A percentile compares a stretch with the other conserved stretches of the same genome.
Evolutionary conservation across 345 rosid species (phyloP).

Genomic region (Hibiscus tridactylites): DNA sequence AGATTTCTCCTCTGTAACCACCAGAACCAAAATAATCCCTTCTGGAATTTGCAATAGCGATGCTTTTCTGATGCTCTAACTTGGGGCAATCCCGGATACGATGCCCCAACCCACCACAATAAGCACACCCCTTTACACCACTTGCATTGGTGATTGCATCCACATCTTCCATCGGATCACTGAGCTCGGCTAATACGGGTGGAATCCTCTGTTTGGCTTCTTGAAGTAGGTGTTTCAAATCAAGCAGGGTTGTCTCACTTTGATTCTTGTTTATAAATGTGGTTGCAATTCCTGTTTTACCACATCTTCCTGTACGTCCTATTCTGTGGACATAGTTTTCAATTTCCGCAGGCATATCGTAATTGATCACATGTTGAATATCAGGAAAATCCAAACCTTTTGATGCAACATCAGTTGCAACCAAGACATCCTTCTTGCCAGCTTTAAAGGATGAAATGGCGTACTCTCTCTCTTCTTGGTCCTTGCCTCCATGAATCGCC

Average conservation of each 20-base stretch:
- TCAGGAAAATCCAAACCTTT: constrained; percentile 93
- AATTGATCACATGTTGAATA: constrained; percentile 82
- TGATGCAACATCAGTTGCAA: constrained; percentile 90
- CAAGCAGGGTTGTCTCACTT: constrained; percentile 78
- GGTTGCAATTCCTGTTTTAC: constrained; percentile 88
- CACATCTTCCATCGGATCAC: constrained; percentile 82
- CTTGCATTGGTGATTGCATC: constrained; percentile 69
- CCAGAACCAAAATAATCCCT: constrained; percentile 89
- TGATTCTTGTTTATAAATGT: constrained; percentile 94
- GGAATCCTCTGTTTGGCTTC: constrained; percentile 94
- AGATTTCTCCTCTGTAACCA: constrained; percentile 85
- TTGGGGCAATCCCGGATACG: constrained; percentile 84
- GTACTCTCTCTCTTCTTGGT: constrained; percentile 89
- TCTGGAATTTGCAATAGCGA: constrained; percentile 76
- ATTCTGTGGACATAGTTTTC: constrained; percentile 92
- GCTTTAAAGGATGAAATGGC: constrained; percentile 84
- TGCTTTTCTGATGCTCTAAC: constrained; percentile 78
- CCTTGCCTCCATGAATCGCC: constrained; percentile 86
- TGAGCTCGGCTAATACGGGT: constrained; percentile 78
- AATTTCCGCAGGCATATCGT: constrained; percentile 93
- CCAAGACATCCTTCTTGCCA: constrained; percentile 76
- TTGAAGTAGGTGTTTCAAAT: constrained; percentile 80
- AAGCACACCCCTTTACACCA: constrained; percentile 90
- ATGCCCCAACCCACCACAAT: constrained; percentile 92
- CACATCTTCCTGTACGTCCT: constrained; percentile 89